Conservation (phyloP, 2,329 filamentous ascomycete genomes). For the Verticillium tricorpus region DNA sequence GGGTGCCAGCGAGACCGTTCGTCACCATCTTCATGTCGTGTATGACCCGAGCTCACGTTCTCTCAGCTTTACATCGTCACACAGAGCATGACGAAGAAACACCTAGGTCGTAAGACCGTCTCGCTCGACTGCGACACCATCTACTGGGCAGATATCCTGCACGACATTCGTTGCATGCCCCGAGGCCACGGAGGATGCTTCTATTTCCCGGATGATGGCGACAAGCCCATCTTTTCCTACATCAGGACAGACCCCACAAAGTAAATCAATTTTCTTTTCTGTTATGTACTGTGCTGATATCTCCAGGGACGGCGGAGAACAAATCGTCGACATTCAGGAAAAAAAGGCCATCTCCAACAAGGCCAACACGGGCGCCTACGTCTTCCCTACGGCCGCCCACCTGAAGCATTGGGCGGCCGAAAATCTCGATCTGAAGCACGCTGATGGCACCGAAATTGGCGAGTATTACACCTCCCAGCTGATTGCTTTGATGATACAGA, state of each 20-base stretch:
- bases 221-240: constrained; percentile 25
- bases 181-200: constrained; percentile 19
- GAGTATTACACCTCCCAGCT: constrained; percentile 23
- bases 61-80: constrained; percentile 21
- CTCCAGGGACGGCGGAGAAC: constrained; percentile 8
- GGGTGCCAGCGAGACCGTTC: constrained; percentile 22
- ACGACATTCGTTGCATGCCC: constrained; percentile 20
- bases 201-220: constrained; percentile 21
- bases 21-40: neutral
- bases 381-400: constrained; percentile 18
- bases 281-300: too few relatives aligned
- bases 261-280: neutral
- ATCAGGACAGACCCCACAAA: constrained; percentile 19
- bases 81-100: constrained; percentile 22
- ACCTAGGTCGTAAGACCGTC: constrained; percentile 20
- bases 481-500: constrained; percentile 19
- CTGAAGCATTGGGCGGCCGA: constrained; percentile 18
- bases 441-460: constrained; percentile 16
- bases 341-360: constrained; percentile 24
- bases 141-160: constrained; percentile 25
- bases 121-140: constrained; percentile 28
- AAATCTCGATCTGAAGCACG: constrained; percentile 16
- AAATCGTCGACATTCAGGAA: constrained; percentile 22
- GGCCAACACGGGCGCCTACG: constrained; percentile 22
- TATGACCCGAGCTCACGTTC: neutral